Percentiles rank a stretch among this genome's conserved stretches.
phyloP scores from a whole-genome alignment of 1,284 basidiomycete genomes.

The Amylostereum areolatum region DNA sequence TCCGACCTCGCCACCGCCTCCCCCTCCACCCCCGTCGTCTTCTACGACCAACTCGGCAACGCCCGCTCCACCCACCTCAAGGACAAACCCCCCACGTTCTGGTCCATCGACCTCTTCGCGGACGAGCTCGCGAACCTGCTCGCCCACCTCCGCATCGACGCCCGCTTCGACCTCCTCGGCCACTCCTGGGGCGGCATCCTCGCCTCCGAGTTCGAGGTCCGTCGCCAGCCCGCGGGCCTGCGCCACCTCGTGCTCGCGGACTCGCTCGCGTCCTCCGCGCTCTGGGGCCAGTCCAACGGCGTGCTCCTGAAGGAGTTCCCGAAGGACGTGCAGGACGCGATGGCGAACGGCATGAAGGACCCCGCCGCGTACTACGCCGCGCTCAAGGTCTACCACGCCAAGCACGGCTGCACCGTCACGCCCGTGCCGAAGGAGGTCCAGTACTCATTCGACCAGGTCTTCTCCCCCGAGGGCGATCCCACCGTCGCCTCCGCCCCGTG shows the following conservation, averaged over 20 bases:
- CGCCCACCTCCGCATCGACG: conserved; percentile 18
- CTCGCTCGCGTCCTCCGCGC: conserved; percentile 19
- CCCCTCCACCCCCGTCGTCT: conserved; percentile 21
- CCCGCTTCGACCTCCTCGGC: conserved; percentile 24
- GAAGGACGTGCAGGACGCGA: conserved; percentile 18
- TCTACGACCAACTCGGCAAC: conserved; percentile 32
- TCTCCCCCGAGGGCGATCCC: conserved; percentile 12
- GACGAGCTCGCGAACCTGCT: conserved; percentile 28
- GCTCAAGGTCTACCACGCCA: conserved; percentile 16
- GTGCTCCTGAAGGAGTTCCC: conserved; percentile 18
- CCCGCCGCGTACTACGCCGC: conserved; percentile 27
- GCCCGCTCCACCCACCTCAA: conserved; percentile 26
- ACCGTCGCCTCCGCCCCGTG: conserved; percentile 16
- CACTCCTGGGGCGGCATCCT: conserved; percentile 33
- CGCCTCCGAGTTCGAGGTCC: conserved; percentile 18
- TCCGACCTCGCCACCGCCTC: conserved; percentile 15
- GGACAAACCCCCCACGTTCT: conserved; percentile 26
- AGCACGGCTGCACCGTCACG: conserved; percentile 19
- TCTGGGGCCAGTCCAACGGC: conserved; percentile 19
- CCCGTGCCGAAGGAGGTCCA: conserved; percentile 18
- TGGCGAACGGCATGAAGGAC: conserved; percentile 18
- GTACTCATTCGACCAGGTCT: conserved; percentile 7
- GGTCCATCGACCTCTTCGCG: conserved; percentile 27
- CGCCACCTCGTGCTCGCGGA: conserved; percentile 24
- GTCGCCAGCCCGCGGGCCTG: conserved; percentile 22